Base-by-base conservation (phyloP, 805 yeast species). In the Lipomyces kockii region DNA sequence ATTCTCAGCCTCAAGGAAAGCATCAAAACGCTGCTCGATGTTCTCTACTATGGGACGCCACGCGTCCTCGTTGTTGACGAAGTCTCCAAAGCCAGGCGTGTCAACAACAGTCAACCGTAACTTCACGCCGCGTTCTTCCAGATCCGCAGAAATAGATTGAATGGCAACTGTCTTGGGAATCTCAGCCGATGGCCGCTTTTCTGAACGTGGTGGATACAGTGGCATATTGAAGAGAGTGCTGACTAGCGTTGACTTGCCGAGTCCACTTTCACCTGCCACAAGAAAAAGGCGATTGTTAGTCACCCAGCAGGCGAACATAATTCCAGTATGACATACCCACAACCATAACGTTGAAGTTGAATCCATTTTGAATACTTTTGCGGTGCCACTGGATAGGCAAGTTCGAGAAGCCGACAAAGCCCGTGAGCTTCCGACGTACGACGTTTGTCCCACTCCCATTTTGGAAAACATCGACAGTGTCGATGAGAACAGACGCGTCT, bases 351-450 rank as follows among this genome's bases (percentile, higher is more conserved):
- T 95, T 95, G 77, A 95, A 86, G 74, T 83, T 86, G 83, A 95
- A 95, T 14, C 99, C 99, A 76, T 91, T 86, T 79, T 90, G 89
- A 69, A 92, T 86, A 1, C 97, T 89, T 80, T 90, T 92, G 80
- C 97, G 88, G 81, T 95, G 98, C 97, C 98, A 95, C 82, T 95
- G 99, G 77, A 93, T 95, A 67, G 99, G 99, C 76, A 95, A 84
- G 80, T 93, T 95, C 73, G 98, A 97, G 81, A 95, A 95, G 5
- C 99, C 99, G 65, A 95, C 99, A 77, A 90, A 93, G 2, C 97
- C 94, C 73, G 89, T 90, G 74, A 94, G 86, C 77, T 92, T 92
- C 74, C 97, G 88, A 74, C 89, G 88, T 75, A 91, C 86, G 69
- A 92, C 82, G 74, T 89, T 89, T 69, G 85, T 80, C 51, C 64